Conservation (phyloP, 2,329 filamentous ascomycete species). For the Bertia moriformis region DNA sequence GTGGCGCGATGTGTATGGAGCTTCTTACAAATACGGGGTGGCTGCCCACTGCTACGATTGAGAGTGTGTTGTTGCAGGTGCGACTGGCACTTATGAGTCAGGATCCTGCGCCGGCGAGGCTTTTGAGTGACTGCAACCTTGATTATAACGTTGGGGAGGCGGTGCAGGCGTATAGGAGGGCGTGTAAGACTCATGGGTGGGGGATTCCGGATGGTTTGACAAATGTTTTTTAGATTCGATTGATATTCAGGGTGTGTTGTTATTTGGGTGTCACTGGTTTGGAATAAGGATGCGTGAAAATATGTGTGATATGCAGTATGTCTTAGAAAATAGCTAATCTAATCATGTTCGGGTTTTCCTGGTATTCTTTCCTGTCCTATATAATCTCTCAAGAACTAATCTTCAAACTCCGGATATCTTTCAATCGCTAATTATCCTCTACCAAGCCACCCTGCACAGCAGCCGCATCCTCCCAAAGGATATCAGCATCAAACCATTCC, state of each 20-base stretch:
- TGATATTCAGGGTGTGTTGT: no score
- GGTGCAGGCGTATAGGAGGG: conserved; percentile 56
- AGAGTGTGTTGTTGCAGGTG: conserved; percentile 69
- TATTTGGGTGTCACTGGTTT: no score
- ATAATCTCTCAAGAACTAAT: no score
- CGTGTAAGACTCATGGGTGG: conserved; percentile 61
- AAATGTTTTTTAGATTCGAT: not conserved
- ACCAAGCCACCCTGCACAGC: conserved; percentile 22
- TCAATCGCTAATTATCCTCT: conserved; percentile 19
- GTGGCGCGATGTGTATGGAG: conserved; percentile 75
- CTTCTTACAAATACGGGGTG: conserved; percentile 73
- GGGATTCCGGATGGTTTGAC: conserved; percentile 46
- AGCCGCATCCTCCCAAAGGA: conserved; percentile 8
- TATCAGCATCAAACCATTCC: conserved; percentile 24
- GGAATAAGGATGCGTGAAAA: no score
- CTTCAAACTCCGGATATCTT: conserved; percentile 24
- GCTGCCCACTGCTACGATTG: conserved; percentile 59
- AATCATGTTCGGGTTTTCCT: no score
- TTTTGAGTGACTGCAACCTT: conserved; percentile 17
- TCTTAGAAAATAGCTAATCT: no score
- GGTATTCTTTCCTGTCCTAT: no score
- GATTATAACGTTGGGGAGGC: conserved; percentile 62
- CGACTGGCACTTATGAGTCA: conserved; percentile 57
- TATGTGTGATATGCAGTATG: no score
- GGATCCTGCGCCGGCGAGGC: conserved; percentile 59